These are phyloP conservation scores for Penicillium sp. DNA, from an alignment of 2,329 filamentous ascomycete species.

Conservation along the genomic window DNA sequence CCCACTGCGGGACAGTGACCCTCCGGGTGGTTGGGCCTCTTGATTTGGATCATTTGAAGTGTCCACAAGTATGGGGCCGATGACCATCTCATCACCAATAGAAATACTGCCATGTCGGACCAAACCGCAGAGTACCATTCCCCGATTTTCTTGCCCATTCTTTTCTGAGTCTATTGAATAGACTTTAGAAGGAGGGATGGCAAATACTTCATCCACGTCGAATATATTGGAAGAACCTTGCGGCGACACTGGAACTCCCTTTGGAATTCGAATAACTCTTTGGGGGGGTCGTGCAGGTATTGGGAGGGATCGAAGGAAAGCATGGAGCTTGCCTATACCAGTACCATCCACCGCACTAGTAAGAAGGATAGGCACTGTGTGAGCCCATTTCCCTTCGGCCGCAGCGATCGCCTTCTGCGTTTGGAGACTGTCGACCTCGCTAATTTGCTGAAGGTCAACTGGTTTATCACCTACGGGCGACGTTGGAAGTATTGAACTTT, in stretches of 20 bases:
- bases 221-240: constrained; percentile 70
- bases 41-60: constrained; percentile 56
- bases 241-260: constrained; percentile 4
- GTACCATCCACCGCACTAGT: constrained; percentile 84
- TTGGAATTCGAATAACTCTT: constrained; percentile 22
- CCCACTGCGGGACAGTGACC: constrained; percentile 31
- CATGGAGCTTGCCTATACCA: constrained; percentile 80
- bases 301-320: constrained; percentile 75
- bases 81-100: constrained; percentile 73
- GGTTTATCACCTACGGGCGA: constrained; percentile 49
- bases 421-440: constrained; percentile 58
- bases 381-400: constrained; percentile 42
- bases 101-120: constrained; percentile 76
- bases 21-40: constrained; percentile 24
- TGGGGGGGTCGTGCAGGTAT: constrained; percentile 54
- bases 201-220: constrained; percentile 89
- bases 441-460: constrained; percentile 59
- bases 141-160: constrained; percentile 50
- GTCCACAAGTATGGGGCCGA: constrained; percentile 70
- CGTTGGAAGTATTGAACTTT: constrained; percentile 68
- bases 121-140: constrained; percentile 81
- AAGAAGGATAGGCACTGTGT: constrained; percentile 77
- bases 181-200: constrained; percentile 65
- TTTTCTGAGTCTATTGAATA: constrained; percentile 44
- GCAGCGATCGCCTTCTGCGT: constrained; percentile 57